Base-by-base conservation (phyloP, 2,329 filamentous ascomycete genomes). In the Talaromyces piceae region DNA sequence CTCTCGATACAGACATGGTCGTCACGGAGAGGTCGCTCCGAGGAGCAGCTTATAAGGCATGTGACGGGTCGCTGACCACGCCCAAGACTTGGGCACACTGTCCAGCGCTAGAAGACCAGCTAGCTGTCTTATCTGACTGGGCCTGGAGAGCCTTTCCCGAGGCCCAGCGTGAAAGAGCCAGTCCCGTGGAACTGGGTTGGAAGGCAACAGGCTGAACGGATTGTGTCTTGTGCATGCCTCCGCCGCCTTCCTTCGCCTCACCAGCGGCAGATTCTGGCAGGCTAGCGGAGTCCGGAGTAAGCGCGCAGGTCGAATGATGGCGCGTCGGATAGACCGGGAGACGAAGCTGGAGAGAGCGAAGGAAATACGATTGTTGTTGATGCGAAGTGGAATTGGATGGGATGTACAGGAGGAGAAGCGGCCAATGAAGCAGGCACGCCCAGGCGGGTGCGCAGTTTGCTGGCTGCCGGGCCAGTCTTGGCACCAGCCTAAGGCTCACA, bases 391-490 rank as follows among this genome's bases (percentile, higher is more conserved):
- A n/a, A 9, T 45, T 27, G 43, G 18, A 30, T 8, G 25, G 3
- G 16, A 41, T 16, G 25, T 25, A 28, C 20, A 27, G 23, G 39
- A 22, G 26, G 13, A 7, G 26, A 43, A 16, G 2, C 13, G 41
- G 45, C 50, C 50, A 52, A 49, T 52, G 39, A 39, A 18, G 37
- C 39, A 11, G n/a, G 37, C 25, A 48, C 30, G 28, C 37, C 9
- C 31, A 47, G 41, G 31, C 30, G 16, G 47, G 51, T 53, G 51
- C 47, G 45, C 46, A n/a, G 20, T 22, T 49, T 12, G 51, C 41
- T 53, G 46, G 47, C 43, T 50, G 41, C 31, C 25, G 8, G n/a
- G 47, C 25, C 39, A 13, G 16, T 25, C 13, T 28, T 31, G 22
- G 47, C 47, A 37, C 11, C n/a, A 16, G 33, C 33, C 33, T 37